phyloP scores from a whole-genome alignment of 192 early-diverging fungal species.

The Umbelopsis ramanniana region DNA sequence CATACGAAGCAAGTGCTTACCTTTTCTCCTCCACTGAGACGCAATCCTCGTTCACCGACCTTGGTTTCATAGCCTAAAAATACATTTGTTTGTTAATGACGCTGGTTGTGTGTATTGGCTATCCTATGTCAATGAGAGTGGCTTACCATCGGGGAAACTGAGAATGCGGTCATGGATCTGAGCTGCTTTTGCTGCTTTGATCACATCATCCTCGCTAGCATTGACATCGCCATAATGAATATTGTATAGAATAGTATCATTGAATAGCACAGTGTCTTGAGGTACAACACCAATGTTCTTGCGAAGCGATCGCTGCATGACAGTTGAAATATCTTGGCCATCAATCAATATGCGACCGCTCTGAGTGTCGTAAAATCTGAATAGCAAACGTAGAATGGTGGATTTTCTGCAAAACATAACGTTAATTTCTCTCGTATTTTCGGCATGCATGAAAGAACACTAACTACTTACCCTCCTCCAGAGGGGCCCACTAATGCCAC shows the following conservation, averaged over 20 bases:
- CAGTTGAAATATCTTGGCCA: constrained; percentile 74
- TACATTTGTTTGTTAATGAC: background rate
- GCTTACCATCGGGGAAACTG: constrained; percentile 72
- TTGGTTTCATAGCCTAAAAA: constrained; percentile 55
- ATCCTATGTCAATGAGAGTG: background rate
- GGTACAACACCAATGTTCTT: constrained; percentile 91
- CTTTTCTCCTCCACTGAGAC: constrained; percentile 92
- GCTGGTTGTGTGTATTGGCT: background rate
- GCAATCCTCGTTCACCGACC: constrained; percentile 73
- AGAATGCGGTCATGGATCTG: constrained; percentile 84
- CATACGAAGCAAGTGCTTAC: constrained; percentile 6
- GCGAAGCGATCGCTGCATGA: constrained; percentile 76
- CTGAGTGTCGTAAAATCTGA: constrained; percentile 90
- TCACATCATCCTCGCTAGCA: constrained; percentile 72
- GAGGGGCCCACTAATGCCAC: constrained; percentile 82
- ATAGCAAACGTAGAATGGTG: constrained; percentile 78
- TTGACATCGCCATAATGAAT: constrained; percentile 83
- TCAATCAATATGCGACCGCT: constrained; percentile 86
- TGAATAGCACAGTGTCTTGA: constrained; percentile 95
- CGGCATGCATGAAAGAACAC: background rate
- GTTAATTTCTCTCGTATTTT: too few species aligned
- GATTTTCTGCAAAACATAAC: constrained; percentile 52
- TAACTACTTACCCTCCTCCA: constrained; percentile 58
- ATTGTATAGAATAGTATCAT: constrained; percentile 94
- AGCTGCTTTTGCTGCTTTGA: constrained; percentile 70